Evolutionary conservation across 139 green algal species (phyloP), one percentile per base, ranked within the genome.

Genomic region (Desmodesmus armatus): DNA sequence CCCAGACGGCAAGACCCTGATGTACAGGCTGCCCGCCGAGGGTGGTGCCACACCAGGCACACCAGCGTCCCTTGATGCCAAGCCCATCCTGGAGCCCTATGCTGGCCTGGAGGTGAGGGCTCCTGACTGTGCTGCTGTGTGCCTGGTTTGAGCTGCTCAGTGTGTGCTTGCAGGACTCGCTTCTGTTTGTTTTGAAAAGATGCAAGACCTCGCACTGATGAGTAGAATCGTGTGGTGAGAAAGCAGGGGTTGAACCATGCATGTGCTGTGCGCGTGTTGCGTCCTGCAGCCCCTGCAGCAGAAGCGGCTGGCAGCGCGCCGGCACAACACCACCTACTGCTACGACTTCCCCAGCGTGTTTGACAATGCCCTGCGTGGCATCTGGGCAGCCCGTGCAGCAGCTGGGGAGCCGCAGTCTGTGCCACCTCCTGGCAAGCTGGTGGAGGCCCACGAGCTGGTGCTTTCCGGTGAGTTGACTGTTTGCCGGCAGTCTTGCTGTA

Each of bases 301-400:
- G 78, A 88, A 84, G 49, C 84, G 84, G 9, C 67, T 88, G 65
- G 75, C 84, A 6, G 84, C 76, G 53, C 75, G 75, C 15, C 78
- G 81, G 31, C 70, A 83, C 82, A 82, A 74, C 72, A 87, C 82
- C 29, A 87, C 82, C 58, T 99, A 98, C 91, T 95, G 90, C 89
- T 99, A 98, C 85, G 97, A 99, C 91, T 99, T 99, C 89, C 97
- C 97, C 0, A 83, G 85, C 4, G 95, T 99, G 39, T 98, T 99
- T 90, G 92, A 94, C 63, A 94, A 96, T 31, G 96, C 96, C 19
- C 90, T 98, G 89, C 85, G 94, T 17, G 88, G 94, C 67, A 80
- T 93, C 13, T 99, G 96, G 96, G 71, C 82, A 27, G 69, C 55
- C 21, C 71, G 82, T 33, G 82, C 77, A 19, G 39, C 72, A 17